Conservation (phyloP, 345 rosid genomes). For the Salix koriyanagi region DNA sequence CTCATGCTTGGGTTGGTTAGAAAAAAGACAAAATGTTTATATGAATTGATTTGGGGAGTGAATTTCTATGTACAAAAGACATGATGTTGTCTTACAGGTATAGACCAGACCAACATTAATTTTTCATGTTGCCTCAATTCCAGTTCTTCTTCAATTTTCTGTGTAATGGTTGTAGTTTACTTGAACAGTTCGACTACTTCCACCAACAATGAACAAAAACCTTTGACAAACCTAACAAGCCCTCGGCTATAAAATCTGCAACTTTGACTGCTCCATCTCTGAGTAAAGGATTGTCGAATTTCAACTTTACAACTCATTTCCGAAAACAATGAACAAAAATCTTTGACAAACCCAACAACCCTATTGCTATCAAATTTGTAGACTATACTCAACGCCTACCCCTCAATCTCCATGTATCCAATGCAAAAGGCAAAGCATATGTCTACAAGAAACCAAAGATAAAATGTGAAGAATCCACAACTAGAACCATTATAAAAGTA, state of each 20-base stretch:
- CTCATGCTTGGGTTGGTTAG: no score
- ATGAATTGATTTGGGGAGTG: no score
- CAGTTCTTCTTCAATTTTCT: neutral
- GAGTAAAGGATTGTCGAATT: neutral
- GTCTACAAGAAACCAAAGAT: no score
- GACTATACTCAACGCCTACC: neutral
- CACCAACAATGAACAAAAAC: neutral
- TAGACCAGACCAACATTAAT: neutral
- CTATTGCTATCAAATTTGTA: neutral
- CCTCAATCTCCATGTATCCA: neutral
- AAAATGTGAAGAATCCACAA: no score
- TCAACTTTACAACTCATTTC: neutral
- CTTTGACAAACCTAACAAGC: neutral
- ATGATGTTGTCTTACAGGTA: no score
- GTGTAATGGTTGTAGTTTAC: neutral
- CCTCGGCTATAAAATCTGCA: neutral
- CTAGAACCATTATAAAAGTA: no score
- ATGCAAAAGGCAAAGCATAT: no score
- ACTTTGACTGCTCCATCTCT: neutral
- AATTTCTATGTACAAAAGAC: no score
- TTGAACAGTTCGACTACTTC: neutral
- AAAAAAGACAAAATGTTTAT: no score
- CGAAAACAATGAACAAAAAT: neutral
- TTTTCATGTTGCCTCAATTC: neutral
- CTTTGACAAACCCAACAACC: neutral